Base-by-base conservation (phyloP, 805 yeast species). In the Tetrapisispora nanseiensis region DNA sequence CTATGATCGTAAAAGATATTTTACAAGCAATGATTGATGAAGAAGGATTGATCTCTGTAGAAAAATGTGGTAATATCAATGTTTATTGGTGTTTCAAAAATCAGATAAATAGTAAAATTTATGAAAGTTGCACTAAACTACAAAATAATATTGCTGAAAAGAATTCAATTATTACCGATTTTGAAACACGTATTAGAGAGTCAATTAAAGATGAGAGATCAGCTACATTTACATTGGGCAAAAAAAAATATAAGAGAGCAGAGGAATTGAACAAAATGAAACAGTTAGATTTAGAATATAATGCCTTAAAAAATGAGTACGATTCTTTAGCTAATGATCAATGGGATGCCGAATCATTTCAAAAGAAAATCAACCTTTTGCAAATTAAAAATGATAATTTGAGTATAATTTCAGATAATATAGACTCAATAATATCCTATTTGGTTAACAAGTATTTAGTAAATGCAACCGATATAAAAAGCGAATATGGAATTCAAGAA, bases 61-160 rank as follows among this genome's bases (percentile, higher is more conserved):
- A 73, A 46, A 77, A 76, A 54, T 75, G 82, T 52, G 83, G 82
- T 0, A 61, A 64, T 12, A 63, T 71, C 12, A 72, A 71, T 41
- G 58, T 74, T 3, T 76, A 73, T 45, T 76, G 78, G 77, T 62
- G 72, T 40, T 74, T 71, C 54, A 46, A 49, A 24, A 47, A 46
- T 37, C 46, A 51, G 23, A 39, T 50, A 22, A 15, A 45, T 6
- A 41, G 43, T 8, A 39, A 38, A 18, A 37, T 57, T 28, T 40
- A 42, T 9, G 45, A 45, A 6, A 52, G 44, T n/a, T 46, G 45
- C 19, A 29, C 34, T 1, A 30, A 33, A 2, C 20, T 56, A 19
- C 11, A 43, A 8, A 34, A 41, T 6, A 39, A 49, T 23, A 39
- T 55, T 5, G 45, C 48, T n/a, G 40, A 40, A 10, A 46, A 40